Evolutionary conservation across 169 alveolate genomes (phyloP), one percentile per base, ranked within the genome.

Genomic region (Fabrea salina): DNA sequence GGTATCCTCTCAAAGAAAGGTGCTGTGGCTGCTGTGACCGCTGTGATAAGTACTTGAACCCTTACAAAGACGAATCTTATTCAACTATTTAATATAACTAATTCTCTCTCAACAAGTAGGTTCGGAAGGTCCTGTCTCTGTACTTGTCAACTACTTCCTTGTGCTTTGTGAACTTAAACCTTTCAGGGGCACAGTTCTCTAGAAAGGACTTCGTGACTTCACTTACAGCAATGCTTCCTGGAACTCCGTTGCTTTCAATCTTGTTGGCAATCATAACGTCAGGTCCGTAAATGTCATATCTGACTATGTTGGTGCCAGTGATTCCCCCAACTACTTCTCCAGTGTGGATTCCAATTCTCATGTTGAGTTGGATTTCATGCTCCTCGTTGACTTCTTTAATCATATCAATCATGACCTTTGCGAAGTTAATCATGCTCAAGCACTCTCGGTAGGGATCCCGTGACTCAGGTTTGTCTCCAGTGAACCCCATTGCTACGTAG

Each of bases 401-500:
- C n/a, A n/a, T n/a, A n/a, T n/a, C n/a, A n/a, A n/a, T n/a, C n/a
- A n/a, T n/a, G n/a, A n/a, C n/a, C n/a, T n/a, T n/a, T n/a, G n/a
- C n/a, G n/a, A n/a, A n/a, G n/a, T n/a, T n/a, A n/a, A n/a, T n/a
- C n/a, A n/a, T n/a, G n/a, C n/a, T n/a, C n/a, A n/a, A n/a, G n/a
- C n/a, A n/a, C n/a, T n/a, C n/a, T n/a, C n/a, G n/a, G n/a, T n/a
- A n/a, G n/a, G n/a, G n/a, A n/a, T n/a, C n/a, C n/a, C n/a, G n/a
- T n/a, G n/a, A n/a, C n/a, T n/a, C n/a, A n/a, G n/a, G n/a, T n/a
- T n/a, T n/a, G n/a, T n/a, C n/a, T n/a, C n/a, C 92, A 30, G 82
- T 77, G n/a, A 87, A 80, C 30, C 92, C 92, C 82, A 87, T 83
- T 4, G 80, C 88, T 7, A 87, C 92, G 68, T 87, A 87, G 43